A percentile compares a stretch with the other conserved stretches of the same genome.
phyloP scores from a whole-genome alignment of 2,329 filamentous ascomycete species.

The Nigrograna mackinnonii region DNA sequence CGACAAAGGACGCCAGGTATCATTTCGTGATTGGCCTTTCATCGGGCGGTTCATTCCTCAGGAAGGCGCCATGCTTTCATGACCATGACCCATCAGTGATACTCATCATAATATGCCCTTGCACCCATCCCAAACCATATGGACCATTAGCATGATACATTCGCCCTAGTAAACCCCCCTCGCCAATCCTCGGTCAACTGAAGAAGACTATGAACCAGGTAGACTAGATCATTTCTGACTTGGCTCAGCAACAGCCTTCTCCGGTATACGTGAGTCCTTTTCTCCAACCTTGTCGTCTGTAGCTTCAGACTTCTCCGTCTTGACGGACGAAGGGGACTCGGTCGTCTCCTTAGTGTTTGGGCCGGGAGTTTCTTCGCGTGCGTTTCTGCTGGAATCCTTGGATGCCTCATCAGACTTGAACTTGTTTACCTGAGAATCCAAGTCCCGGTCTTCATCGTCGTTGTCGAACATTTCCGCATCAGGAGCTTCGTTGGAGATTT shows the following conservation, averaged over 20 bases:
- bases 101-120: too few species aligned
- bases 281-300: conserved; percentile 4
- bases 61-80: conserved; percentile 19
- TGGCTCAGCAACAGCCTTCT: conserved; percentile 17
- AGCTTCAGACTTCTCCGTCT: conserved; percentile 38
- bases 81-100: conserved; percentile 27
- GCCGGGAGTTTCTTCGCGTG: conserved; percentile 30
- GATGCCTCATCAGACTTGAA: conserved; percentile 33
- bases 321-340: conserved; percentile 40
- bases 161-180: too few species aligned
- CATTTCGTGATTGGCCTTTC: conserved; percentile 35
- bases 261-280: conserved; percentile 18
- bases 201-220: too few species aligned
- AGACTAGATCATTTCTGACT: conserved; percentile 22
- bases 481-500: conserved; percentile 85
- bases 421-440: conserved; percentile 81
- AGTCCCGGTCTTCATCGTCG: conserved; percentile 82
- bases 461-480: conserved; percentile 95
- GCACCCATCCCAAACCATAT: too few species aligned
- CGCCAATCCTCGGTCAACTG: too few species aligned
- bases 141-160: too few species aligned
- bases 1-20: conserved; percentile 39
- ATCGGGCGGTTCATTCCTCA: conserved; percentile 10
- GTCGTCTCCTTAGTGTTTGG: conserved; percentile 25
- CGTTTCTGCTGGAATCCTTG: conserved; percentile 19